Conservation (phyloP, 768 basidiomycete species). For the Pleurotus citrinopileatus region DNA sequence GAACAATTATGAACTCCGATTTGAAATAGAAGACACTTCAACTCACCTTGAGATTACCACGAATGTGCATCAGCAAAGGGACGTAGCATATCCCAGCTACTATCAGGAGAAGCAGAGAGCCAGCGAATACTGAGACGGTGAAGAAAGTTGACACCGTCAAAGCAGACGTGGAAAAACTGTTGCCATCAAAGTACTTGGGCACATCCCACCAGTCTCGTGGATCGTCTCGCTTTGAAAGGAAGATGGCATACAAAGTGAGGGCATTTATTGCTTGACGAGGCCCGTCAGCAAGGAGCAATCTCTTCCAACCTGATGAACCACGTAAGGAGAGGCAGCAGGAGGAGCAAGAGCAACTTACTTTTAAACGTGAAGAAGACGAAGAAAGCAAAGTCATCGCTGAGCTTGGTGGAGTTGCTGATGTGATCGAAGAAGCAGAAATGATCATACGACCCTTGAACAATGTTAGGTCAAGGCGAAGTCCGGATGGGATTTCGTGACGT, state of each 20-base stretch:
- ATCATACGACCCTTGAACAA: slow-evolving; percentile 77
- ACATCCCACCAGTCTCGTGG: slow-evolving; percentile 62
- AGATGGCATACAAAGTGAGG: slow-evolving; percentile 94
- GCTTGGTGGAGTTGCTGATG: slow-evolving; percentile 93
- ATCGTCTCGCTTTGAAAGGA: slow-evolving; percentile 47
- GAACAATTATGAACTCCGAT: not conserved
- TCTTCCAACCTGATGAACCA: slow-evolving; percentile 35
- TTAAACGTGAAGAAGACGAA: slow-evolving; percentile 99
- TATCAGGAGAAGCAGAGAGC: slow-evolving; percentile 78
- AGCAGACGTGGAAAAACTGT: slow-evolving; percentile 74
- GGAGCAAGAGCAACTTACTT: slow-evolving; percentile 48
- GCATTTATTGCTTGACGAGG: slow-evolving; percentile 98
- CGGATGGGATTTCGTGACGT: slow-evolving; percentile 27
- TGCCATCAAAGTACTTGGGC: slow-evolving; percentile 76
- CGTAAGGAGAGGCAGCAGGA: not conserved
- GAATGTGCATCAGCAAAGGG: slow-evolving; percentile 93
- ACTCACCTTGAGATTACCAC: slow-evolving; percentile 90
- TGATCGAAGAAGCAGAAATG: slow-evolving; percentile 99
- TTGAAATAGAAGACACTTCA: not conserved
- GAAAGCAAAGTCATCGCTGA: slow-evolving; percentile 96
- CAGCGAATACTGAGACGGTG: slow-evolving; percentile 84
- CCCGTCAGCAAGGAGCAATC: slow-evolving; percentile 77
- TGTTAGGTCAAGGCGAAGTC: slow-evolving; percentile 10
- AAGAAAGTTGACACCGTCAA: slow-evolving; percentile 88
- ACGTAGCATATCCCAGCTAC: slow-evolving; percentile 86